Evolutionary conservation across 2,329 filamentous ascomycete species (phyloP).

Genomic region (Leptographium wingfieldii): DNA sequence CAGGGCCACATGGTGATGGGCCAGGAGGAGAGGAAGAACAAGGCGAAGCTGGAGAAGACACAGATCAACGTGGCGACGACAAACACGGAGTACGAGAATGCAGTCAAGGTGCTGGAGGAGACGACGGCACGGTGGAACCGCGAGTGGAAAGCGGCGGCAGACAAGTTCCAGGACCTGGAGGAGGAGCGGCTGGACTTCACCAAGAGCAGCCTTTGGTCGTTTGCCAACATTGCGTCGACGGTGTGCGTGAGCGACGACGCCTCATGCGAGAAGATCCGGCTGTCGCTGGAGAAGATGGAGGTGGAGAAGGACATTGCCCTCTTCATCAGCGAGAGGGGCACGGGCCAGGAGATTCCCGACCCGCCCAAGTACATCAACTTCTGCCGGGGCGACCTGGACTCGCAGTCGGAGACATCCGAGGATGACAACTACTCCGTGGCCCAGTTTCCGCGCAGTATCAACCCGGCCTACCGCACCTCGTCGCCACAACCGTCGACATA

Average conservation of each 20-base stretch:
- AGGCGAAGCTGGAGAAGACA: slow-evolving; percentile 96
- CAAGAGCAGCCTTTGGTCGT: slow-evolving; percentile 95
- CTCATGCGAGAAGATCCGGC: slow-evolving; percentile 89
- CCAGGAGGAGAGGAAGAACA: slow-evolving; percentile 96
- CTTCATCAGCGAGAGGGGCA: slow-evolving; percentile 84
- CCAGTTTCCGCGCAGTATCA: slow-evolving; percentile 89
- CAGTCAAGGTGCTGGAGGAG: slow-evolving; percentile 86
- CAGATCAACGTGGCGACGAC: slow-evolving; percentile 87
- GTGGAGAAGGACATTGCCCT: slow-evolving; percentile 85
- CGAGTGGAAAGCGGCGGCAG: slow-evolving; percentile 95
- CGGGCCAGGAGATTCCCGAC: slow-evolving; percentile 94
- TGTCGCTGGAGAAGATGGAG: slow-evolving; percentile 84
- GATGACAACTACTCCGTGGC: slow-evolving; percentile 89
- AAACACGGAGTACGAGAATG: slow-evolving; percentile 85
- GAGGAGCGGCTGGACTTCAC: slow-evolving; percentile 95
- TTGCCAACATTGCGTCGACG: slow-evolving; percentile 92
- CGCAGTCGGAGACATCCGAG: slow-evolving; percentile 69
- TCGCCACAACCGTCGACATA: slow-evolving; percentile 90
- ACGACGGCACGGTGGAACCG: slow-evolving; percentile 94
- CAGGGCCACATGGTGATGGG: slow-evolving; percentile 99
- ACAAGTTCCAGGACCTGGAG: slow-evolving; percentile 98
- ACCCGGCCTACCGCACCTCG: slow-evolving; percentile 88
- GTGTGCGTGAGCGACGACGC: slow-evolving; percentile 96
- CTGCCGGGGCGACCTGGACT: slow-evolving; percentile 78
- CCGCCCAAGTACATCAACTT: slow-evolving; percentile 98